phyloP scores from a whole-genome alignment of 495 filamentous ascomycete genomes.

The Trichoderma virens region DNA sequence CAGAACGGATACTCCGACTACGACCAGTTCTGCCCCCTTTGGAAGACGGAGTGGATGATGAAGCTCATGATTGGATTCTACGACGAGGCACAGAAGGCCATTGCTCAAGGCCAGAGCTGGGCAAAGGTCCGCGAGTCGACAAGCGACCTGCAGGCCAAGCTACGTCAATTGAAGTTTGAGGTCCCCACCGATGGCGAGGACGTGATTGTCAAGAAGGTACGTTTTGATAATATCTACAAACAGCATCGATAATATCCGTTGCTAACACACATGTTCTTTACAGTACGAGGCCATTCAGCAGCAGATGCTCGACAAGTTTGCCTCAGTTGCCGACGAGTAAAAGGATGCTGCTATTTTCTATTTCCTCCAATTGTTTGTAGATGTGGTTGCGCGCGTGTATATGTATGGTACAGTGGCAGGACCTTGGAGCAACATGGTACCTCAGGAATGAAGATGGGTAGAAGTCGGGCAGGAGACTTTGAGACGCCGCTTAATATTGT shows the following conservation, averaged over 20 bases:
- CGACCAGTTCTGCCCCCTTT: constrained; percentile 97
- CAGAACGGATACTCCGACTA: constrained; percentile 99
- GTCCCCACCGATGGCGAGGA: constrained; percentile 71
- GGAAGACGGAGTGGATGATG: constrained; percentile 99
- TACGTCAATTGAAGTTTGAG: constrained; percentile 96
- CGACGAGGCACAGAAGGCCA: constrained; percentile 92
- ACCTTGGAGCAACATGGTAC: neutral
- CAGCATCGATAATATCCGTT: neutral
- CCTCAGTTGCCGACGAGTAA: constrained; percentile 88
- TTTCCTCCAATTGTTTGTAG: neutral
- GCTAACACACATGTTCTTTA: constrained; percentile 10
- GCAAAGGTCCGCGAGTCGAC: constrained; percentile 86
- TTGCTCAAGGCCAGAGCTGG: constrained; percentile 86
- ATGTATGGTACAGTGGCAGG: neutral
- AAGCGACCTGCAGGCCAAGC: constrained; percentile 67
- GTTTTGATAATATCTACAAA: constrained; percentile 12
- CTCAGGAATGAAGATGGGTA: neutral
- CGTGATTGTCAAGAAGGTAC: constrained; percentile 67
- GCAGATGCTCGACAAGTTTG: constrained; percentile 92
- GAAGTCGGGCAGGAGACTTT: neutral
- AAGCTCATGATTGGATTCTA: constrained; percentile 96
- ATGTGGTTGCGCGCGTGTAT: neutral
- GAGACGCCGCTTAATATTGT: neutral
- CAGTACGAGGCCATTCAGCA: constrained; percentile 89
- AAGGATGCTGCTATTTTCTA: neutral